A percentile compares a stretch with the other conserved stretches of the same genome.
Evolutionary conservation across 202 grass and related monocot genomes (phyloP).

Genomic region (Panicum virgatum): DNA sequence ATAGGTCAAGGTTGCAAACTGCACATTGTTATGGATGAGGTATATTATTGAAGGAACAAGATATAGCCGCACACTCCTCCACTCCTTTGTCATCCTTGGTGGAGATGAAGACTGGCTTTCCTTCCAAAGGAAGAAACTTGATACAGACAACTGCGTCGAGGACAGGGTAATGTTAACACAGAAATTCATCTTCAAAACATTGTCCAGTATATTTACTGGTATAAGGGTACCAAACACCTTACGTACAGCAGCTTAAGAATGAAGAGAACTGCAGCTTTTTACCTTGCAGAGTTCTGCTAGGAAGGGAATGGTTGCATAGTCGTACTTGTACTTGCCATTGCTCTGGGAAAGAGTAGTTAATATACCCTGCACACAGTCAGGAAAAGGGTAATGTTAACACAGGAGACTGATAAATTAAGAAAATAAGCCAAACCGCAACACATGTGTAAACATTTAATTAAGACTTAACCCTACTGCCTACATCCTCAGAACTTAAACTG

Average conservation of each 20-base stretch:
- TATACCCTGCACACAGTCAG: constrained; percentile 65
- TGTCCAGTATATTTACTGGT: neutral
- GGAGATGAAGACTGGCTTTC: constrained; percentile 65
- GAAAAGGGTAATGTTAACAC: neutral
- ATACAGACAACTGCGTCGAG: constrained; percentile 62
- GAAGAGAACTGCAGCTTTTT: constrained; percentile 1
- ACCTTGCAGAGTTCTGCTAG: constrained; percentile 96
- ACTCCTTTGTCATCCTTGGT: constrained; percentile 87
- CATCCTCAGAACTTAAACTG: neutral
- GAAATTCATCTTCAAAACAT: neutral
- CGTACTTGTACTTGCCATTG: constrained; percentile 85
- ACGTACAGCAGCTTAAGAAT: constrained; percentile 16
- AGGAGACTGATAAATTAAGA: neutral
- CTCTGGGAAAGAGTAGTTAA: constrained; percentile 94
- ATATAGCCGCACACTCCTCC: constrained; percentile 78
- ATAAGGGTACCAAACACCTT: constrained; percentile 7
- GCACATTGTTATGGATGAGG: constrained; percentile 94
- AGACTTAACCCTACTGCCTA: neutral
- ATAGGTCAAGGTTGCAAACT: constrained; percentile 88
- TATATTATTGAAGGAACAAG: constrained; percentile 91
- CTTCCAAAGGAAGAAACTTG: constrained; percentile 86
- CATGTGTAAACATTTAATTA: constrained; percentile 14
- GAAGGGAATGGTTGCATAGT: constrained; percentile 92
- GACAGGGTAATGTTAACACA: constrained; percentile 30
- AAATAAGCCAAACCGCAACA: constrained; percentile 7